Percentiles rank a stretch among this genome's conserved stretches.
These are phyloP conservation scores for Seminavis robusta DNA, from an alignment of 108 stramenopile genomes.

Conservation along the genomic window DNA sequence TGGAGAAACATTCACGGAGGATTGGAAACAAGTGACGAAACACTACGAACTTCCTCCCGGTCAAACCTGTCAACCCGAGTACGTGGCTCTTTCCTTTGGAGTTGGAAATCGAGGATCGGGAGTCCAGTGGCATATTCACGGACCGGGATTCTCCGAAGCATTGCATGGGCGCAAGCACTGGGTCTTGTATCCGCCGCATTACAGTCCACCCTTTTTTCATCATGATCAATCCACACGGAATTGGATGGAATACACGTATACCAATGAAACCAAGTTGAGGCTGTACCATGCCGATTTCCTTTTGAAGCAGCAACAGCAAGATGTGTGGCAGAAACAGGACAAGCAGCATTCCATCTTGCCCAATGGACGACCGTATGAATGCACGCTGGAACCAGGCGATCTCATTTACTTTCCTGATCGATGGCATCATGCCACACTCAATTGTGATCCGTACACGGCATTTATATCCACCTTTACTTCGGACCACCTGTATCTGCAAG, in stretches of 20 bases:
- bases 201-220: constrained; percentile 27
- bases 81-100: constrained; percentile 72
- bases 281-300: constrained; percentile 3
- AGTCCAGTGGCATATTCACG: constrained; percentile 86
- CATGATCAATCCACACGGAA: constrained; percentile 67
- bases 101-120: constrained; percentile 80
- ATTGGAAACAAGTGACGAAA: constrained; percentile 56
- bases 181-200: constrained; percentile 55
- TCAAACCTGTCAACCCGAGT: constrained; percentile 50
- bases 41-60: constrained; percentile 64
- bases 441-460: constrained; percentile 83
- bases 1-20: constrained; percentile 71
- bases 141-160: constrained; percentile 74
- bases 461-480: constrained; percentile 88
- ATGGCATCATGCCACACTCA: constrained; percentile 92
- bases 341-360: background rate
- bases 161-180: constrained; percentile 71
- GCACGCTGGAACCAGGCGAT: constrained; percentile 76
- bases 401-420: constrained; percentile 75
- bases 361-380: constrained; percentile 59
- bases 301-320: background rate
- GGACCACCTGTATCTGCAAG: constrained; percentile 45
- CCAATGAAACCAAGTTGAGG: constrained; percentile 1
- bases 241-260: constrained; percentile 82
- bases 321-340: background rate